Conservation (phyloP, 1,139 yeast genomes). For the Pichia sp. region DNA sequence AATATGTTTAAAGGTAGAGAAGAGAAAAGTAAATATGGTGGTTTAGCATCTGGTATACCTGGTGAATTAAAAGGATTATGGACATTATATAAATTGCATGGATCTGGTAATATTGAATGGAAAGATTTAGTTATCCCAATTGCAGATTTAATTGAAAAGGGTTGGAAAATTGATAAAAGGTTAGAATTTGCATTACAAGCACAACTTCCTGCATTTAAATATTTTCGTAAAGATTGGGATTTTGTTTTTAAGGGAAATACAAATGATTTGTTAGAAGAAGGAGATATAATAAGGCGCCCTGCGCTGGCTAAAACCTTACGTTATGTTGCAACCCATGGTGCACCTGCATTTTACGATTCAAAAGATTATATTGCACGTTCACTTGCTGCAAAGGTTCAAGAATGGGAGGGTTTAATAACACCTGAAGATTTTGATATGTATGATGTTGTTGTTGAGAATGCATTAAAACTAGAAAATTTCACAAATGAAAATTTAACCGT, state of each 20-base stretch:
- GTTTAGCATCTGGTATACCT: slow-evolving; percentile 79
- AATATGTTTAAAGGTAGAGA: slow-evolving; percentile 56
- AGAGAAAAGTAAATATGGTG: slow-evolving; percentile 61
- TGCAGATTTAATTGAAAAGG: slow-evolving; percentile 55
- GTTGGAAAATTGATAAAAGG: slow-evolving; percentile 55
- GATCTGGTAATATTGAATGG: slow-evolving; percentile 73
- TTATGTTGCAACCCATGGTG: slow-evolving; percentile 66
- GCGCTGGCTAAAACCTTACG: slow-evolving; percentile 61
- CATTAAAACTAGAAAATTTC: slow-evolving; percentile 43
- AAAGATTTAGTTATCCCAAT: slow-evolving; percentile 70
- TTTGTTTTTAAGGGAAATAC: slow-evolving; percentile 39
- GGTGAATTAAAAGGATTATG: slow-evolving; percentile 85
- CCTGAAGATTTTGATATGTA: slow-evolving; percentile 61
- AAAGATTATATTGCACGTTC: slow-evolving; percentile 41
- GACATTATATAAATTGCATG: slow-evolving; percentile 51
- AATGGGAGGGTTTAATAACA: slow-evolving; percentile 39
- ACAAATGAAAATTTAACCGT: slow-evolving; percentile 43
- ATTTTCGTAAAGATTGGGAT: slow-evolving; percentile 43
- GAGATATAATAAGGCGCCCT: slow-evolving; percentile 58
- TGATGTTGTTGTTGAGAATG: slow-evolving; percentile 46
- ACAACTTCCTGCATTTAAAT: slow-evolving; percentile 32
- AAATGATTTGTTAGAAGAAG: slow-evolving; percentile 37
- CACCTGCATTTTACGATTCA: slow-evolving; percentile 78
- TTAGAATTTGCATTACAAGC: slow-evolving; percentile 38
- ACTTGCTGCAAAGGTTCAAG: slow-evolving; percentile 32